phyloP scores from a whole-genome alignment of 1,284 basidiomycete genomes.

The Peniophora sp. region DNA sequence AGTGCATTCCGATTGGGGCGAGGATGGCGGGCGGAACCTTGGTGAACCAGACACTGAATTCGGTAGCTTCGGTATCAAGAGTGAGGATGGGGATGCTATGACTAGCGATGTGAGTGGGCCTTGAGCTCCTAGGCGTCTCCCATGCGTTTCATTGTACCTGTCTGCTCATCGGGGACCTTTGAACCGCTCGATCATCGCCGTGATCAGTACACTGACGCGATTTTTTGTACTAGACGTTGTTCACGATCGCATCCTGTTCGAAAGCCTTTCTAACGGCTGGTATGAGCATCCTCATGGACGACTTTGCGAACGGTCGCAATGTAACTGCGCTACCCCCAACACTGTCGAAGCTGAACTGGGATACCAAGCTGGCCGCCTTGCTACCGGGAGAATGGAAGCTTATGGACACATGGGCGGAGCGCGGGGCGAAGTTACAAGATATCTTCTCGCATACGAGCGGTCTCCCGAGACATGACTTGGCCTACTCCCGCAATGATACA shows the following conservation, averaged over 20 bases:
- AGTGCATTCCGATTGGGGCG: conserved; percentile 10
- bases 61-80: conserved; percentile 18
- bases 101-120: conserved; percentile 20
- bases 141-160: not conserved
- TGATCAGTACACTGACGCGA: no score
- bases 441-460: conserved; percentile 18
- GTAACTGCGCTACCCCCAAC: conserved; percentile 19
- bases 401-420: conserved; percentile 25
- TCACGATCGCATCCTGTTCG: conserved; percentile 35
- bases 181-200: no score
- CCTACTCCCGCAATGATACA: conserved; percentile 4
- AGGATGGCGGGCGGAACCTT: no score
- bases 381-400: conserved; percentile 32
- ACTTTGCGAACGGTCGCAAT: conserved; percentile 20
- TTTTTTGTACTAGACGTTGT: no score
- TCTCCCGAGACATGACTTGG: conserved; percentile 12
- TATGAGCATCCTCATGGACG: conserved; percentile 28
- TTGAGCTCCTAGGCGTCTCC: not conserved
- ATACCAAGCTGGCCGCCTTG: conserved; percentile 31
- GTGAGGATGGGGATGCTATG: conserved; percentile 22
- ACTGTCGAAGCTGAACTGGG: conserved; percentile 21
- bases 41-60: conserved; percentile 11
- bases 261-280: conserved; percentile 34
- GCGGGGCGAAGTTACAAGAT: conserved; percentile 28
- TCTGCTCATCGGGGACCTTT: no score